A percentile compares a stretch with the other conserved stretches of the same genome.
phyloP scores from a whole-genome alignment of 2,329 filamentous ascomycete species.

The Pseudogymnoascus sp. region DNA sequence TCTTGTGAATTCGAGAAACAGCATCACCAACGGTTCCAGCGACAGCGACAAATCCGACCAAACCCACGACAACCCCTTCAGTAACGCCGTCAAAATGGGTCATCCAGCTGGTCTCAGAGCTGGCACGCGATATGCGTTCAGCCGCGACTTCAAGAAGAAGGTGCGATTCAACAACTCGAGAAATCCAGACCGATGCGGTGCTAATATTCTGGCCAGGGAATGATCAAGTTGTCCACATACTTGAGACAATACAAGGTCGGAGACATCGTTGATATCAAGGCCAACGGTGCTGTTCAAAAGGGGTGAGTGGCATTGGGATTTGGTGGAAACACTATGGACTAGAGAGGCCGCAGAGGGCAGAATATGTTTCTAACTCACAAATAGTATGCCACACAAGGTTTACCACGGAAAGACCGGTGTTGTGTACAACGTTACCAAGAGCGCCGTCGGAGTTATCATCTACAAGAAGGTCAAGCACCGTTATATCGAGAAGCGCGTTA shows the following conservation, averaged over 20 bases:
- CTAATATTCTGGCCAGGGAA: slow-evolving; percentile 44
- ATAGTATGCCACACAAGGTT: slow-evolving; percentile 96
- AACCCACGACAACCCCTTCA: slow-evolving; percentile 16
- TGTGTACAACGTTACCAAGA: slow-evolving; percentile 99
- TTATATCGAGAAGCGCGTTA: slow-evolving; percentile 99
- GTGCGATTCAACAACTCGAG: slow-evolving; percentile 6
- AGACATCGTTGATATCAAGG: slow-evolving; percentile 98
- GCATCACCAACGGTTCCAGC: slow-evolving; percentile 12
- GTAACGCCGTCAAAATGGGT: slow-evolving; percentile 65
- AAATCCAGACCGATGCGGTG: background rate
- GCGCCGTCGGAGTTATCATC: slow-evolving; percentile 95
- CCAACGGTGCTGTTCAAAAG: slow-evolving; percentile 97
- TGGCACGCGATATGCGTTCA: slow-evolving; percentile 91
- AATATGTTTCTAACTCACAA: slow-evolving; percentile 14
- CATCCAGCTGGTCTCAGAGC: slow-evolving; percentile 80
- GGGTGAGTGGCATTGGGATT: slow-evolving; percentile 55
- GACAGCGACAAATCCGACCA: slow-evolving; percentile 16
- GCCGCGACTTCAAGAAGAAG: slow-evolving; percentile 85
- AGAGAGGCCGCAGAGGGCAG: background rate
- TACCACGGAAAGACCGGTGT: slow-evolving; percentile 99
- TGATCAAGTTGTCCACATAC: slow-evolving; percentile 91
- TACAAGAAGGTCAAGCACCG: slow-evolving; percentile 99
- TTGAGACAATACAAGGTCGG: slow-evolving; percentile 92
- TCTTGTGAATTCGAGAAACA: slow-evolving; percentile 8
- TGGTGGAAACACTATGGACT: background rate